Percentiles rank a stretch among this genome's conserved stretches.
Conservation (phyloP, 1,139 yeast species). For the Candida pseudoviswanathii region DNA sequence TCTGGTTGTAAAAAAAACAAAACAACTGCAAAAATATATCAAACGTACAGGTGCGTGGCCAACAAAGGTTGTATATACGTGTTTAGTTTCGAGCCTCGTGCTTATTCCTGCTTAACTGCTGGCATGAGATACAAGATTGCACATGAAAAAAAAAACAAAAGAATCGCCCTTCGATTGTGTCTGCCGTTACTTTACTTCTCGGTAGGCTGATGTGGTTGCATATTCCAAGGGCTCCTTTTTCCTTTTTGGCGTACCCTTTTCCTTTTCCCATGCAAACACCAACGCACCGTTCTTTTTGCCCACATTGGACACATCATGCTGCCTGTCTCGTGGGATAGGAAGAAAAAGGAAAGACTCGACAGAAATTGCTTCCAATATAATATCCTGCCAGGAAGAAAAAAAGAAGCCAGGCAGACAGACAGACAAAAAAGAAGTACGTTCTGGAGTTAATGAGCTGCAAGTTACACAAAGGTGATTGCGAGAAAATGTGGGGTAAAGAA, state of each 20-base stretch:
- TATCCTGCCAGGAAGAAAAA: background rate
- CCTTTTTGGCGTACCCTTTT: too few relatives aligned
- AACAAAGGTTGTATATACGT: too few relatives aligned
- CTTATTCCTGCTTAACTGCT: background rate
- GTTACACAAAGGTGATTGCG: background rate
- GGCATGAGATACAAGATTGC: background rate
- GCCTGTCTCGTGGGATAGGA: background rate
- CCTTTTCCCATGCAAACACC: background rate
- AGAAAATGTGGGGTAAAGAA: background rate
- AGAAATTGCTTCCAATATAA: background rate
- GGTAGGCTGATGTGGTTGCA: too few relatives aligned
- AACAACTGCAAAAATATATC: conserved; percentile 3
- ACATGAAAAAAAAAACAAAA: background rate
- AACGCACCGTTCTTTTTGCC: background rate
- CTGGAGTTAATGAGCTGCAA: background rate
- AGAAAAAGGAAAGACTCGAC: background rate
- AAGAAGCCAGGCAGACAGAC: background rate
- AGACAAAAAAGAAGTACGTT: background rate
- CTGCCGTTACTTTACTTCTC: too few relatives aligned
- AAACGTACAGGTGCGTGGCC: background rate
- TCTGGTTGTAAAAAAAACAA: conserved; percentile 1
- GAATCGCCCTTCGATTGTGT: background rate
- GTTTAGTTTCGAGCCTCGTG: background rate
- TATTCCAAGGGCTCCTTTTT: too few relatives aligned
- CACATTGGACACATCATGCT: background rate